Evolutionary conservation across 148 eudicot genomes (phyloP).

Genomic region (Agrostemma githago): DNA sequence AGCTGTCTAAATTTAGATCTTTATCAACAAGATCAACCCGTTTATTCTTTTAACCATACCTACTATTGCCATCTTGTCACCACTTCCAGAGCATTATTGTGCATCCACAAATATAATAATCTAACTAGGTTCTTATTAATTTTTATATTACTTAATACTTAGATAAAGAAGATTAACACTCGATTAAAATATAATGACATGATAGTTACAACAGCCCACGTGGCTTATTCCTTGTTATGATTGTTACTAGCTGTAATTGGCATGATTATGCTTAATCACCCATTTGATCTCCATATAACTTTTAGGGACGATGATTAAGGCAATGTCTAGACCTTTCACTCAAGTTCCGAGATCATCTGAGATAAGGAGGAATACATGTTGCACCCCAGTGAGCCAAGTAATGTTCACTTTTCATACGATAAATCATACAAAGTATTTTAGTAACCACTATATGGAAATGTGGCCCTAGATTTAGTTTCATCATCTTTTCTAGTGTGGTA

Average conservation of each 20-base stretch:
- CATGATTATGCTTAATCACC: constrained; percentile 11
- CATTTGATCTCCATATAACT: neutral
- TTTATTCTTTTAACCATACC: constrained; percentile 17
- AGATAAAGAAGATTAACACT: neutral
- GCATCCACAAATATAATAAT: neutral
- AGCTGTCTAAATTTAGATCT: constrained; percentile 10
- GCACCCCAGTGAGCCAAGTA: constrained; percentile 7
- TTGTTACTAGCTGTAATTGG: constrained; percentile 9
- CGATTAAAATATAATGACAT: neutral
- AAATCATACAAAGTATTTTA: neutral
- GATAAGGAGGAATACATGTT: neutral
- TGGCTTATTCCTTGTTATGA: neutral
- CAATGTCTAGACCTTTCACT: constrained; percentile 4
- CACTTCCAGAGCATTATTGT: constrained; percentile 4
- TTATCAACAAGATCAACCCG: constrained; percentile 18
- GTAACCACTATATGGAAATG: neutral
- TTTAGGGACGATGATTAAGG: neutral
- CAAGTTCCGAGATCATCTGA: constrained; percentile 5
- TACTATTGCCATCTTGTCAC: constrained; percentile 14
- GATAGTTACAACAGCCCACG: constrained; percentile 6
- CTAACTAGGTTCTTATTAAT: constrained; percentile 7
- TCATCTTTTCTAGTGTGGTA: constrained; percentile 10
- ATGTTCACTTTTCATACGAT: neutral
- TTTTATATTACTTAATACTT: neutral
- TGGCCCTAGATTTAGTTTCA: constrained; percentile 11